These are phyloP conservation scores for Claviceps africana DNA, from an alignment of 2,329 filamentous ascomycete genomes.

Conservation along the genomic window DNA sequence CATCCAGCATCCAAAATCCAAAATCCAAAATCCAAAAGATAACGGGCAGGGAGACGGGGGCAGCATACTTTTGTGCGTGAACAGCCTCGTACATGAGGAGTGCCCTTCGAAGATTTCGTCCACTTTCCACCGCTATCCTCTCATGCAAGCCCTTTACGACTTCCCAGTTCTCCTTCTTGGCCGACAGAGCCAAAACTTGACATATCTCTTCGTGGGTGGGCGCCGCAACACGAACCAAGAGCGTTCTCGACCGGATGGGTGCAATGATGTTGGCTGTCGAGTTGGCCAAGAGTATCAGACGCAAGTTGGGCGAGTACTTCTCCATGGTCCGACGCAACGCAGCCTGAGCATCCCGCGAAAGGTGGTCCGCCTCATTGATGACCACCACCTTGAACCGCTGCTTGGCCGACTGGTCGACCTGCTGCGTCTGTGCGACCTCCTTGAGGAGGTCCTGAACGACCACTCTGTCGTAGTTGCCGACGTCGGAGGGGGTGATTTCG, in stretches of 20 bases:
- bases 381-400: conserved; percentile 98
- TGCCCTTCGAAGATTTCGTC: conserved; percentile 76
- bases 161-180: conserved; percentile 75
- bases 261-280: conserved; percentile 98
- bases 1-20: too few relatives aligned
- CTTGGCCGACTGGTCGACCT: conserved; percentile 83
- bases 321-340: conserved; percentile 95
- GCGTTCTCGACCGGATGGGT: conserved; percentile 83
- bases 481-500: conserved; percentile 94
- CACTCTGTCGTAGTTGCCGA: conserved; percentile 90
- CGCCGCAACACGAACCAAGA: conserved; percentile 83
- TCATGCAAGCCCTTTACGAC: conserved; percentile 60
- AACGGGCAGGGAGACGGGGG: background rate
- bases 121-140: conserved; percentile 80
- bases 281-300: conserved; percentile 84
- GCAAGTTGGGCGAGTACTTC: conserved; percentile 92
- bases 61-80: conserved; percentile 88
- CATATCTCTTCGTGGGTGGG: conserved; percentile 79
- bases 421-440: conserved; percentile 96
- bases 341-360: conserved; percentile 88
- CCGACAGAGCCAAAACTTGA: conserved; percentile 52
- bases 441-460: conserved; percentile 93
- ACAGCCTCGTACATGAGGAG: conserved; percentile 95
- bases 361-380: conserved; percentile 94
- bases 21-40: too few relatives aligned